phyloP scores from a whole-genome alignment of 768 basidiomycete species.

The Xerocomus potaroensis region DNA sequence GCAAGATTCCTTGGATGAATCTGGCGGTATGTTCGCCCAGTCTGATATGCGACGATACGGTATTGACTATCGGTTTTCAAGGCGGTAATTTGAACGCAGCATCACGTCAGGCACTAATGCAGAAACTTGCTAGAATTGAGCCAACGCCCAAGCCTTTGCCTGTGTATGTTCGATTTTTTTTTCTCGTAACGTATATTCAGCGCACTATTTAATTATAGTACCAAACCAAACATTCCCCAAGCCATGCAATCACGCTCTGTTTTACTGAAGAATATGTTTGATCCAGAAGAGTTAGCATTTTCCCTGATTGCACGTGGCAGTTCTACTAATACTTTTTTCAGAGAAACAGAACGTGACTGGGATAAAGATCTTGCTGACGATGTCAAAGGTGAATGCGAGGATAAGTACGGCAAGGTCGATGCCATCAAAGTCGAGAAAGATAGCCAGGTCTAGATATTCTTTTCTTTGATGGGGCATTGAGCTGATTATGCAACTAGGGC shows the following conservation, averaged over 20 bases:
- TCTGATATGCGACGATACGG: neutral
- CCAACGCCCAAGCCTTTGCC: constrained; percentile 55
- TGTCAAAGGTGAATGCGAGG: constrained; percentile 90
- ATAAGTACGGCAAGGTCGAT: constrained; percentile 82
- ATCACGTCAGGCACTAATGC: constrained; percentile 99
- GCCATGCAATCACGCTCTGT: constrained; percentile 88
- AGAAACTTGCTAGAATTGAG: constrained; percentile 98
- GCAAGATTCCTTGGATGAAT: constrained; percentile 82
- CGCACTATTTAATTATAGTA: constrained; percentile 36
- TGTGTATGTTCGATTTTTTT: constrained; percentile 42
- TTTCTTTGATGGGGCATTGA: neutral
- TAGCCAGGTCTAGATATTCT: constrained; percentile 65
- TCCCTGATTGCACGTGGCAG: neutral
- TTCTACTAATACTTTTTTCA: constrained; percentile 30
- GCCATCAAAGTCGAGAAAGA: constrained; percentile 94
- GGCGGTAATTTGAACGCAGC: constrained; percentile 98
- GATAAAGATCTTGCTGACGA: constrained; percentile 95
- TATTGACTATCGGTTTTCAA: constrained; percentile 30
- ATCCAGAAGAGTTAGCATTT: constrained; percentile 83
- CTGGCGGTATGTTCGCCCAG: constrained; percentile 57
- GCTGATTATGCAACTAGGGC: constrained; percentile 50
- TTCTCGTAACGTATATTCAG: constrained; percentile 10
- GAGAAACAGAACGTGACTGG: constrained; percentile 96
- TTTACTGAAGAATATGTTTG: constrained; percentile 92
- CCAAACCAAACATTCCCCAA: constrained; percentile 76